Conservation (phyloP, 2,329 filamentous ascomycete species). For the Hymenoscyphus albidus region DNA sequence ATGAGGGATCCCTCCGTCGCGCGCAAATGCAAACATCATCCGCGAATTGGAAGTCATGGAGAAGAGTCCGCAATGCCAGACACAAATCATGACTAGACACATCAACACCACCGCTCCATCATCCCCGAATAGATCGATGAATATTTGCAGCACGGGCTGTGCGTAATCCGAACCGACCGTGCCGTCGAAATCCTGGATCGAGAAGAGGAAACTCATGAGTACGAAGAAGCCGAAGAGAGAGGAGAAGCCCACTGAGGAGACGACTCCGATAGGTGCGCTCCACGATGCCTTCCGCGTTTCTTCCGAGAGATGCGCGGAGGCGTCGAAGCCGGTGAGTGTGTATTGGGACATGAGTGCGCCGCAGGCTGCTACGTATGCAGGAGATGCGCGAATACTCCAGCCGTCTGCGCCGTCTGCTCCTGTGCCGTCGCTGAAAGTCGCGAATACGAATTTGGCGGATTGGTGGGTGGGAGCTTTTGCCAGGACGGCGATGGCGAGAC, state of each 20-base stretch:
- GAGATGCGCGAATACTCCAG: conserved; percentile 50
- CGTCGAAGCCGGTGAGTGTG: conserved; percentile 51
- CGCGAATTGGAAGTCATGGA: conserved; percentile 53
- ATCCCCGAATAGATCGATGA: conserved; percentile 54
- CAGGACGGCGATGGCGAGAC: conserved; percentile 52
- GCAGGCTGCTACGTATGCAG: conserved; percentile 51
- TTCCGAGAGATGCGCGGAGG: conserved; percentile 53
- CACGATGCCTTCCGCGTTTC: conserved; percentile 54
- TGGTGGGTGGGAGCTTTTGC: conserved; percentile 55
- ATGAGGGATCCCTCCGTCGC: conserved; percentile 51
- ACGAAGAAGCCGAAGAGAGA: conserved; percentile 57
- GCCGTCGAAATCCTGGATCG: conserved; percentile 52
- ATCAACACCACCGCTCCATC: conserved; percentile 53
- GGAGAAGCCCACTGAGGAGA: conserved; percentile 53
- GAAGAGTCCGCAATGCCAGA: conserved; percentile 60
- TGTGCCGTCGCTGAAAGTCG: conserved; percentile 50
- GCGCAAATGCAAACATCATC: conserved; percentile 58
- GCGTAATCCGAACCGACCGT: conserved; percentile 44
- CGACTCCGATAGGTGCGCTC: conserved; percentile 54
- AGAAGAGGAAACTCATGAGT: conserved; percentile 54
- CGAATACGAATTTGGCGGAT: conserved; percentile 52
- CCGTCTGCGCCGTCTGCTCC: conserved; percentile 38
- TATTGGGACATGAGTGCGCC: conserved; percentile 54
- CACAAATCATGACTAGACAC: conserved; percentile 50
- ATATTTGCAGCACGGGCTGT: conserved; percentile 56